These are phyloP conservation scores for Helminthosporium solani DNA, from an alignment of 2,329 filamentous ascomycete species.

Conservation along the genomic window DNA sequence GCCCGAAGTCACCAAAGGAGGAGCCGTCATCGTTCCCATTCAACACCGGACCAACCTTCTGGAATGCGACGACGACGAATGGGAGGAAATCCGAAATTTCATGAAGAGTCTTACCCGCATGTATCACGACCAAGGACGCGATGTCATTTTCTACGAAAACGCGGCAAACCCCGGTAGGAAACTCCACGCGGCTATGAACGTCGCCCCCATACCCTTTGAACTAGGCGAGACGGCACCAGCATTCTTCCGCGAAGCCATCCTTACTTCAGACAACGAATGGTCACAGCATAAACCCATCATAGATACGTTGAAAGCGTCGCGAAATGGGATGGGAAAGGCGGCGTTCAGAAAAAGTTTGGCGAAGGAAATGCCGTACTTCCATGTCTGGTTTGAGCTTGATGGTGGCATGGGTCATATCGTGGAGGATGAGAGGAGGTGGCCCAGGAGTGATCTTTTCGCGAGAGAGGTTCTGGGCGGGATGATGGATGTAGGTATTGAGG, in stretches of 20 bases:
- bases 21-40: constrained; percentile 85
- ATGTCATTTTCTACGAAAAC: constrained; percentile 97
- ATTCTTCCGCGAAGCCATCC: constrained; percentile 93
- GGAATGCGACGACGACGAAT: constrained; percentile 98
- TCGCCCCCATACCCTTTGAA: constrained; percentile 83
- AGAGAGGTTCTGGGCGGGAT: constrained; percentile 91
- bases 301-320: constrained; percentile 69
- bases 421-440: constrained; percentile 83
- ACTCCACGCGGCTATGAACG: constrained; percentile 81
- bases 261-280: constrained; percentile 89
- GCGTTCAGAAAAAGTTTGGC: constrained; percentile 82
- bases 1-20: constrained; percentile 80
- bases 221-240: constrained; percentile 90
- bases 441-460: constrained; percentile 87
- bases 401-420: constrained; percentile 91
- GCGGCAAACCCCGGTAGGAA: constrained; percentile 77
- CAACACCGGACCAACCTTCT: constrained; percentile 85
- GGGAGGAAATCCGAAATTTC: constrained; percentile 98
- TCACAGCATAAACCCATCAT: constrained; percentile 93
- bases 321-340: constrained; percentile 70
- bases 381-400: constrained; percentile 90
- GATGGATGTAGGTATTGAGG: constrained; percentile 75
- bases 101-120: constrained; percentile 95
- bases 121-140: constrained; percentile 90
- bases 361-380: constrained; percentile 98